Conservation (phyloP, 768 basidiomycete species). For the Termitomyces sp. region DNA sequence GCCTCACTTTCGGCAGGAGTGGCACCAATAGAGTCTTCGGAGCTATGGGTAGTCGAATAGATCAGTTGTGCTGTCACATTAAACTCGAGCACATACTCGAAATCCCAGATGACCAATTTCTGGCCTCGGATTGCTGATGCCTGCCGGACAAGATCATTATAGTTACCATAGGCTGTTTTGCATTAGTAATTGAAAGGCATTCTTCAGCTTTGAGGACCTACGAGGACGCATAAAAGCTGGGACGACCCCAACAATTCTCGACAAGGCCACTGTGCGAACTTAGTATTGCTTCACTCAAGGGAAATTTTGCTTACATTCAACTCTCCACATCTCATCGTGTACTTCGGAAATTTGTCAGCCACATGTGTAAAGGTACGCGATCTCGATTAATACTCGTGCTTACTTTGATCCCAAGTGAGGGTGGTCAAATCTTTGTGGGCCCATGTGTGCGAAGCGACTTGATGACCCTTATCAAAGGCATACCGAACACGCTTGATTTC, state of each 20-base stretch:
- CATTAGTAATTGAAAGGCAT: neutral
- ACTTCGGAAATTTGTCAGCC: constrained; percentile 18
- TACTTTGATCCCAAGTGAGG: constrained; percentile 35
- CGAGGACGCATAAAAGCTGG: constrained; percentile 47
- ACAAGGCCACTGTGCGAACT: constrained; percentile 29
- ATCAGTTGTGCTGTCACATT: neutral
- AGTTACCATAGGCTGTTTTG: constrained; percentile 37
- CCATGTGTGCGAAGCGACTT: constrained; percentile 44
- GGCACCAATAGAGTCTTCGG: constrained; percentile 32
- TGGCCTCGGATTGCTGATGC: constrained; percentile 29
- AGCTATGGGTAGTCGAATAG: constrained; percentile 18
- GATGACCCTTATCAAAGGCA: constrained; percentile 33
- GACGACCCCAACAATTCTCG: constrained; percentile 33
- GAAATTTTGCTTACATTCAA: constrained; percentile 29
- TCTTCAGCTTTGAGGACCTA: constrained; percentile 9
- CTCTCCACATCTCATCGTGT: constrained; percentile 39
- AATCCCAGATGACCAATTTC: constrained; percentile 32
- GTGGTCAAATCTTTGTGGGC: constrained; percentile 32
- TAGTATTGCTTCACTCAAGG: neutral
- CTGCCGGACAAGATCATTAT: constrained; percentile 41
- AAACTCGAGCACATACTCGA: constrained; percentile 11
- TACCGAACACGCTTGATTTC: constrained; percentile 27
- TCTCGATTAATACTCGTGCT: constrained; percentile 3
- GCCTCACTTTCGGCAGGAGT: constrained; percentile 25
- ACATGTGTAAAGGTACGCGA: neutral